Evolutionary conservation across 2,329 filamentous ascomycete genomes (phyloP), one percentile per base, ranked within the genome.

Genomic region (Ophiostoma perfectum): DNA sequence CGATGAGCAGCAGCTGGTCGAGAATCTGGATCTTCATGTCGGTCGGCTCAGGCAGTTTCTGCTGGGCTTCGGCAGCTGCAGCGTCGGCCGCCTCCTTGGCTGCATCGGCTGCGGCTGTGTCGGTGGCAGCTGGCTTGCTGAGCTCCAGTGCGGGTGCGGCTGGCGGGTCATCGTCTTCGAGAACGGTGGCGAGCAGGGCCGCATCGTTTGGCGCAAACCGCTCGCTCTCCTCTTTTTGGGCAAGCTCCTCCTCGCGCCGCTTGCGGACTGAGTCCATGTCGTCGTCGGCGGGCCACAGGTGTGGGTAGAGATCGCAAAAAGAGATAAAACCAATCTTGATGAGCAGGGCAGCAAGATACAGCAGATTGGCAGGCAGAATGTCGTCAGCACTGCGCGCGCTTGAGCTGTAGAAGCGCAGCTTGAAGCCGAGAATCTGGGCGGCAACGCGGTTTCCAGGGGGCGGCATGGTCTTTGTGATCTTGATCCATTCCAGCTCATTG

Each of bases 301-400:
- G 95, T 16, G 93, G 89, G 76, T 97, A 98, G 1, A 99, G 81
- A 75, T 99, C 95, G 66, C 88, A 85, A 6, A 99, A 81, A 1
- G 95, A 97, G 70, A 99, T 92, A 77, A 99, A 99, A 1, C 95
- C 96, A 72, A 97, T 91, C 79, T 99, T 99, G 79, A 99, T 93
- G 42, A 99, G 85, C 45, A 98, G 84, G 1, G 95, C 93, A 0
- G 93, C 90, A 18, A 99, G 85, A 73, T 95, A 96, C 42, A 98
- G 92, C 3, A 99, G 83, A 73, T 99, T 99, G 52, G 95, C 91
- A 0, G 95, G 95, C 2, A 98, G 83, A 2, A 88, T 83, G 74
- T 98, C 95, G 67, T 88, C 84, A 70, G 91, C 87, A 68, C 65
- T 67, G 49, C 94, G 87, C 47, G 90, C 88, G 41, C 88, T 82